phyloP scores from a whole-genome alignment of 2,329 filamentous ascomycete species.

The Cryphonectria carpinicola region DNA sequence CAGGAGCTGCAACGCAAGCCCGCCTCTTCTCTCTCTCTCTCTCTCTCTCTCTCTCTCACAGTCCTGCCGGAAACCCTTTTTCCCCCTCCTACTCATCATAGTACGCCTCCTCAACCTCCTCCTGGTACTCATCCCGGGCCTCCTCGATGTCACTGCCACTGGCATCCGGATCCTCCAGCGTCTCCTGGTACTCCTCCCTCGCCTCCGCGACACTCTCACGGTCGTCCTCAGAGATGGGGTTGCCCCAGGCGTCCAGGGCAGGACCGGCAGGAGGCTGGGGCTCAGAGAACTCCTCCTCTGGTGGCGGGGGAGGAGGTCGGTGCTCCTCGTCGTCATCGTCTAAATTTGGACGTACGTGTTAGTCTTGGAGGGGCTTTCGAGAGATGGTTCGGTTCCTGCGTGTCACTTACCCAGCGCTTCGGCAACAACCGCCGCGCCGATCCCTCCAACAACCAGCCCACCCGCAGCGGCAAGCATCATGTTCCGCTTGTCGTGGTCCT shows the following conservation, averaged over 20 bases:
- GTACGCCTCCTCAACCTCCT: slow-evolving; percentile 52
- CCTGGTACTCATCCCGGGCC: slow-evolving; percentile 53
- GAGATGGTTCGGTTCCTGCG: background rate
- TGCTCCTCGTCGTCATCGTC: slow-evolving; percentile 31
- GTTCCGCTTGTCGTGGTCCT: slow-evolving; percentile 53
- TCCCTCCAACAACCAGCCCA: slow-evolving; percentile 60
- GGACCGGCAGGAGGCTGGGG: slow-evolving; percentile 43
- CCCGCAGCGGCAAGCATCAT: slow-evolving; percentile 62
- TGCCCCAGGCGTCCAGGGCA: slow-evolving; percentile 45
- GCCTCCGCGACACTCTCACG: slow-evolving; percentile 48
- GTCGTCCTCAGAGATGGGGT: slow-evolving; percentile 48
- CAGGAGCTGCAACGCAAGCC: background rate
- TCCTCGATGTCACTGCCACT: slow-evolving; percentile 54
- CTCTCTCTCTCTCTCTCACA: background rate
- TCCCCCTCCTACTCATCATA: slow-evolving; percentile 29
- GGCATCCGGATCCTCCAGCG: slow-evolving; percentile 42
- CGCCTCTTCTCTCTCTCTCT: background rate
- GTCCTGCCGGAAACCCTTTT: background rate
- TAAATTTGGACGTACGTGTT: slow-evolving; percentile 31
- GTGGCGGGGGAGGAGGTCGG: slow-evolving; percentile 21
- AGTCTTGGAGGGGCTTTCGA: slow-evolving; percentile 23
- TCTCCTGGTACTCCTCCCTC: slow-evolving; percentile 49
- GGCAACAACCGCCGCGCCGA: slow-evolving; percentile 62
- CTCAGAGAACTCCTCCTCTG: slow-evolving; percentile 31
- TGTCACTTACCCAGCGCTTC: slow-evolving; percentile 53